A percentile compares a stretch with the other conserved stretches of the same genome.
phyloP scores from a whole-genome alignment of 2,329 filamentous ascomycete genomes.

The Fusarium avenaceum region DNA sequence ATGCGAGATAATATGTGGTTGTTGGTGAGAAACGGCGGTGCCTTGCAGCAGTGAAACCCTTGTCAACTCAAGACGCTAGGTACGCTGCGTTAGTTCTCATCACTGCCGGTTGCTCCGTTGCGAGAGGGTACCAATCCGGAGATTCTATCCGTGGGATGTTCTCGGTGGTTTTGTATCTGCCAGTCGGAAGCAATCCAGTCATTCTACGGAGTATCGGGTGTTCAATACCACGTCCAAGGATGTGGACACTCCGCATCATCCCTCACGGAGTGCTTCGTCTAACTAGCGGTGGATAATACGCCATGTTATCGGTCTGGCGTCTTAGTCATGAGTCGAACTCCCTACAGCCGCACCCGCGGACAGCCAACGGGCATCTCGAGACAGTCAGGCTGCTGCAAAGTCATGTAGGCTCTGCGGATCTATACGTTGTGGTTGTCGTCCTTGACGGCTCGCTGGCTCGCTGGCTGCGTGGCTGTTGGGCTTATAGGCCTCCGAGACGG shows the following conservation, averaged over 20 bases:
- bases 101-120: slow-evolving; percentile 36
- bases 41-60: slow-evolving; percentile 38
- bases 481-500: slow-evolving; percentile 6
- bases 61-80: slow-evolving; percentile 22
- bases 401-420: slow-evolving; percentile 13
- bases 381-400: slow-evolving; percentile 21
- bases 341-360: slow-evolving; percentile 6
- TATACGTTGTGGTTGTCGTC: background rate
- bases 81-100: slow-evolving; percentile 12
- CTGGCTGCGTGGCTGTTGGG: slow-evolving; percentile 1
- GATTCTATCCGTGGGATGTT: slow-evolving; percentile 25
- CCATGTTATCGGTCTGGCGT: background rate
- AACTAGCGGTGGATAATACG: slow-evolving; percentile 7
- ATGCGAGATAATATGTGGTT: background rate
- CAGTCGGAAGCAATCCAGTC: slow-evolving; percentile 21
- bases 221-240: slow-evolving; percentile 19
- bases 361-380: slow-evolving; percentile 24
- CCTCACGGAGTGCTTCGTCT: slow-evolving; percentile 3
- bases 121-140: background rate
- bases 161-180: slow-evolving; percentile 8
- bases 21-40: slow-evolving; percentile 28
- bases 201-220: background rate
- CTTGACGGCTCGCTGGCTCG: slow-evolving; percentile 9
- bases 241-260: slow-evolving; percentile 13
- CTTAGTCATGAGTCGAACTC: background rate